Base-by-base conservation (phyloP, 2,329 filamentous ascomycete genomes). In the Arthrobotrys megalospora region DNA sequence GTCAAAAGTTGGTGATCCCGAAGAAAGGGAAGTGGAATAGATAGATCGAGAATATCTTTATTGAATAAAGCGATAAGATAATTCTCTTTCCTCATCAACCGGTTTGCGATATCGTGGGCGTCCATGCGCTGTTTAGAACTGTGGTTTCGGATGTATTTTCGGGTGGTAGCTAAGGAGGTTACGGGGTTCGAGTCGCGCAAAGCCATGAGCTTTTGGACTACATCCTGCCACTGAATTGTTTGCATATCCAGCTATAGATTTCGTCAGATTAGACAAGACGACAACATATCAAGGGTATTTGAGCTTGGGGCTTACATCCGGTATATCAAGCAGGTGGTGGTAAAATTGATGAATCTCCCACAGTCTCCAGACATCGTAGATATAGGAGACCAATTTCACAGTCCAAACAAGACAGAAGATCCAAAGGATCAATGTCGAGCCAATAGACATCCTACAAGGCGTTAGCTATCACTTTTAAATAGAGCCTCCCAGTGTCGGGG, bases 61-160 rank as follows among this genome's bases (percentile, higher is more conserved):
- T 99, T 99, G 85, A 98, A 93, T 82, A 99, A 87, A 3, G 96
- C 96, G 82, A 99, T 97, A 80, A 97, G 89, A 82, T 97, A 99
- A 82, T 99, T 99, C 80, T 97, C 95, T 82, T 93, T 92, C 76
- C 96, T 91, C 96, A 99, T 98, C 53, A 99, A 86, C 36, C 96
- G 90, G 83, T 98, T 99, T 6, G 96, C 96, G 83, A 99, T 98
- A 82, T 97, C 96, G 82, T 97, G 93, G 10, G 96, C 96, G 84
- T 97, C 96, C 81, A 99, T 91, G 79, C 95, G 89, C 85, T 98
- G 93, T 84, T 97, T 97, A 21, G 93, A 96, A 28, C 68, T 79
- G 83, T 96, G 93, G 75, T 91, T 94, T 80, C 87, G 88, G 76
- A 89, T 87, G 80, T 88, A 88, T 78, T 87, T 85, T 10, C 88